phyloP scores from a whole-genome alignment of 495 filamentous ascomycete genomes.

The Lentithecium fluviatile region DNA sequence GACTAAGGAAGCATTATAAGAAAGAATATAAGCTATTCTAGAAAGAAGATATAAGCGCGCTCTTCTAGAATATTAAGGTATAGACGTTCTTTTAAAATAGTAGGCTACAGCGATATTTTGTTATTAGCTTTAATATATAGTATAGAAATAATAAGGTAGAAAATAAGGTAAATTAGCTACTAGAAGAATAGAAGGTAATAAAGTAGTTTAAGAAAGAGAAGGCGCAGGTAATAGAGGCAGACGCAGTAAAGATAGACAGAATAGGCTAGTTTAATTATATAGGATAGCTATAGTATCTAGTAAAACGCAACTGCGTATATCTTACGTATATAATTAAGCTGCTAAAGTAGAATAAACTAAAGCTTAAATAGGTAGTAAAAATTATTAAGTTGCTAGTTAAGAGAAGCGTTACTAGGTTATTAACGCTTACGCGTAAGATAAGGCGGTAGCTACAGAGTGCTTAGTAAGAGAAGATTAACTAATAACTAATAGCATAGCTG shows the following conservation, averaged over 20 bases:
- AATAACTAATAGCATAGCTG: constrained; percentile 1
- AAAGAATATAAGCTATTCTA: neutral
- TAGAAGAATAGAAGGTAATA: constrained; percentile 4
- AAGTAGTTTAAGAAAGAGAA: constrained; percentile 7
- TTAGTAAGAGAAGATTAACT: constrained; percentile 7
- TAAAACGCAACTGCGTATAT: constrained; percentile 9
- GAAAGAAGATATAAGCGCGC: neutral
- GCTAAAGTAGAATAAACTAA: constrained; percentile 1
- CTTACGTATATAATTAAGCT: constrained; percentile 7
- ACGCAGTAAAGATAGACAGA: constrained; percentile 10
- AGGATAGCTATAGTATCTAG: constrained; percentile 14
- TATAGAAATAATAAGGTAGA: neutral
- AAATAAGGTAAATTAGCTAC: neutral
- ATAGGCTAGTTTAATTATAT: constrained; percentile 10
- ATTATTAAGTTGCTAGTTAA: constrained; percentile 7
- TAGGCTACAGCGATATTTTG: constrained; percentile 11
- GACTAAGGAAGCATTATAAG: constrained; percentile 1
- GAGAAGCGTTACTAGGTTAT: constrained; percentile 9
- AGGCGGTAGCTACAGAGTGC: constrained; percentile 13
- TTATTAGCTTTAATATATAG: neutral
- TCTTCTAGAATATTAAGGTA: constrained; percentile 1
- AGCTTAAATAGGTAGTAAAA: constrained; percentile 5
- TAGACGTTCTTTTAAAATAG: constrained; percentile 1
- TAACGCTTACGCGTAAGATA: constrained; percentile 14
- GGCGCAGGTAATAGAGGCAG: neutral